Evolutionary conservation across 2,329 filamentous ascomycete species (phyloP).

Genomic region (Colletotrichum liaoningense): DNA sequence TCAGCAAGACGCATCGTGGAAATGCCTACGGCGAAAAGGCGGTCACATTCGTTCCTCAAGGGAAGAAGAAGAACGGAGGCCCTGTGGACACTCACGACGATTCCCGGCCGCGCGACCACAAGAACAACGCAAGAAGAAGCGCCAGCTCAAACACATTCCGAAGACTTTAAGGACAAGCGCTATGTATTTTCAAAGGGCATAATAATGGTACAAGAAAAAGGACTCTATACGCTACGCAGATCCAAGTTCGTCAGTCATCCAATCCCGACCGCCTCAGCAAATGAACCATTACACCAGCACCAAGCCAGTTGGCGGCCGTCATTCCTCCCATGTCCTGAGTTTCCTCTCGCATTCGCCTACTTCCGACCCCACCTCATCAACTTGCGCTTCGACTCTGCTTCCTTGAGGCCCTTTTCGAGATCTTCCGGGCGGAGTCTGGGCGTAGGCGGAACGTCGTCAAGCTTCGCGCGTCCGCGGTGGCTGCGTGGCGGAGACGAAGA

Average conservation of each 20-base stretch:
- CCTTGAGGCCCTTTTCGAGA: conserved; percentile 67
- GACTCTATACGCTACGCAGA: conserved; percentile 22
- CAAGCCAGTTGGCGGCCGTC: conserved; percentile 29
- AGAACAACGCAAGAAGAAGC: conserved; percentile 68
- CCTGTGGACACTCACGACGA: background rate
- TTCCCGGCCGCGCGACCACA: conserved; percentile 42
- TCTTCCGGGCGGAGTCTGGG: conserved; percentile 65
- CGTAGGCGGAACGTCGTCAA: conserved; percentile 69
- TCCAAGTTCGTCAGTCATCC: conserved; percentile 14
- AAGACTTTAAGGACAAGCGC: conserved; percentile 61
- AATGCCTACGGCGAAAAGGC: conserved; percentile 72
- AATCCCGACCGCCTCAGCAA: conserved; percentile 12
- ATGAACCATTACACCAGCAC: conserved; percentile 26
- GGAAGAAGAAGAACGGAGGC: conserved; percentile 54
- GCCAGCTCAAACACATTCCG: conserved; percentile 83
- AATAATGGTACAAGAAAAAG: conserved; percentile 31
- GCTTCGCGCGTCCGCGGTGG: conserved; percentile 26
- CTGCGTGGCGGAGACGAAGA: conserved; percentile 35
- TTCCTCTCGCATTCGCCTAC: background rate
- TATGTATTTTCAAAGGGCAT: conserved; percentile 38
- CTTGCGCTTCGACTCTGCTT: conserved; percentile 50
- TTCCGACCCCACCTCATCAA: conserved; percentile 44
- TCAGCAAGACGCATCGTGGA: conserved; percentile 55
- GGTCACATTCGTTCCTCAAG: conserved; percentile 78
- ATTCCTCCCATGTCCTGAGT: background rate